These are phyloP conservation scores for Chaetomium cochliodes DNA, from an alignment of 495 filamentous ascomycete species.

Conservation along the genomic window DNA sequence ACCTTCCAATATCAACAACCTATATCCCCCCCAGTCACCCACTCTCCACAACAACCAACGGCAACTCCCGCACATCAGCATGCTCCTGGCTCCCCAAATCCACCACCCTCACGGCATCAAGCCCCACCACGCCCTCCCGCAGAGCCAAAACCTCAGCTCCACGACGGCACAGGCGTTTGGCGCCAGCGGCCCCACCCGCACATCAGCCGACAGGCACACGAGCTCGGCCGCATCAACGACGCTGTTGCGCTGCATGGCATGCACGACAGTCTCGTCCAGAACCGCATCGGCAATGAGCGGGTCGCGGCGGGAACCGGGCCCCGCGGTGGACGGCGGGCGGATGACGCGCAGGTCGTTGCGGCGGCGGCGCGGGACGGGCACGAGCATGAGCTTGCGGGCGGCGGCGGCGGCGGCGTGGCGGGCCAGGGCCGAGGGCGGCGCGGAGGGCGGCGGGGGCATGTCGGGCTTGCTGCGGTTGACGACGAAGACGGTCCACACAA, in stretches of 20 bases:
- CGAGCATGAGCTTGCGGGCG: slow-evolving; percentile 70
- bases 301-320: slow-evolving; percentile 18
- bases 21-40: too few species aligned
- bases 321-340: slow-evolving; percentile 51
- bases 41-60: slow-evolving; percentile 60
- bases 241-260: slow-evolving; percentile 75
- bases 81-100: slow-evolving; percentile 80
- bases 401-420: slow-evolving; percentile 24
- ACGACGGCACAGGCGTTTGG: slow-evolving; percentile 77
- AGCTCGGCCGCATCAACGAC: slow-evolving; percentile 71
- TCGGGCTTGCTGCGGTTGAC: slow-evolving; percentile 65
- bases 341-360: slow-evolving; percentile 62
- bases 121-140: slow-evolving; percentile 65
- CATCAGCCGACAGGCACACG: slow-evolving; percentile 78
- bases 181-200: slow-evolving; percentile 74
- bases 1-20: not conserved
- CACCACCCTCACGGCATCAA: slow-evolving; percentile 79
- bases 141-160: slow-evolving; percentile 80
- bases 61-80: slow-evolving; percentile 78
- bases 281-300: slow-evolving; percentile 67
- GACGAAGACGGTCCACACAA: slow-evolving; percentile 85
- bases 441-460: not conserved
- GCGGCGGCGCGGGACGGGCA: slow-evolving; percentile 76
- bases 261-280: slow-evolving; percentile 78
- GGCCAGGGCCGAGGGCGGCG: not conserved